Evolutionary conservation across 1,284 basidiomycete genomes (phyloP).

Genomic region (Fistulinella staudtii): DNA sequence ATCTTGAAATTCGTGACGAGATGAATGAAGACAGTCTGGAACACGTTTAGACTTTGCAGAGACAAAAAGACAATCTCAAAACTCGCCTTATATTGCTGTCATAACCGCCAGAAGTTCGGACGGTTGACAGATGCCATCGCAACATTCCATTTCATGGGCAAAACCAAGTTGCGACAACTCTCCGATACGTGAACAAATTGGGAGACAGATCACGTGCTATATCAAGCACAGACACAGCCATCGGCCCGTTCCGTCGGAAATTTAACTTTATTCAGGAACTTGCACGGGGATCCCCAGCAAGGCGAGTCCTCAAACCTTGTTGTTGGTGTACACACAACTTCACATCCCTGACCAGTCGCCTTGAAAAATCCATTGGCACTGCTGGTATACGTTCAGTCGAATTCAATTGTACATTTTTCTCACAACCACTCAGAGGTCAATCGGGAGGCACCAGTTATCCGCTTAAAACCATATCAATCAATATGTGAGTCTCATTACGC

Average conservation of each 20-base stretch:
- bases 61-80: neutral
- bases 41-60: neutral
- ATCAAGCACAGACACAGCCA: conserved; percentile 1
- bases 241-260: conserved; percentile 23
- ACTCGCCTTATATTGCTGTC: conserved; percentile 18
- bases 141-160: conserved; percentile 50
- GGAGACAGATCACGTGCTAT: too few species aligned
- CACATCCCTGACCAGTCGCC: conserved; percentile 42
- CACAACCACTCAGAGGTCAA: conserved; percentile 62
- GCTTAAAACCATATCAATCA: conserved; percentile 18
- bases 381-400: conserved; percentile 36
- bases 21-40: conserved; percentile 8
- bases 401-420: conserved; percentile 7
- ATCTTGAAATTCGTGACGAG: conserved; percentile 6
- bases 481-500: conserved; percentile 19
- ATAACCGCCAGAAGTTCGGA: conserved; percentile 35
- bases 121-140: conserved; percentile 45
- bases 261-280: conserved; percentile 31
- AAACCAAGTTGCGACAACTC: neutral
- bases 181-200: neutral
- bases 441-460: conserved; percentile 69
- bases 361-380: conserved; percentile 91
- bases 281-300: conserved; percentile 18
- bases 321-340: conserved; percentile 4
- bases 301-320: conserved; percentile 23